Base-by-base conservation (phyloP, 228 moss, liverwort and hornwort genomes). In the Sphagnum fallax region DNA sequence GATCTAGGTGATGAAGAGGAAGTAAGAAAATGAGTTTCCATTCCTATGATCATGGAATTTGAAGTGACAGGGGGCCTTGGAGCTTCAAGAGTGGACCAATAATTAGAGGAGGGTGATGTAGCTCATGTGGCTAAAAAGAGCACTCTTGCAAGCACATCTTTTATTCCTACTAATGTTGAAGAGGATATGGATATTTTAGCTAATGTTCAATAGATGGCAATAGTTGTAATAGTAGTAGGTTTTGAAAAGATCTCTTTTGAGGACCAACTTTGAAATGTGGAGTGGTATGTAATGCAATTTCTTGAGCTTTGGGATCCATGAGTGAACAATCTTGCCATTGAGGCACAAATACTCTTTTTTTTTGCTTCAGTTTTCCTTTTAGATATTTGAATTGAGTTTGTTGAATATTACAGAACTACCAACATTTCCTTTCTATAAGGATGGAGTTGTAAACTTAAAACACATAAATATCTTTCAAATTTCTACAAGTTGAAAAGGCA, bases 121-220 rank as follows among this genome's bases (percentile, higher is more conserved):
- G 64, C 47, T 73, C 69, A 67, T 67, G 70, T 6, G 12, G 0
- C 67, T 14, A 88, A 91, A 51, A 88, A 87, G 4, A 48, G 53
- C 51, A 66, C 82, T 32, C 80, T 91, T 48, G 83, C 79, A n/a
- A 83, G 80, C 64, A 72, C 83, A 16, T 73, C 83, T 4, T 70
- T 89, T 62, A 78, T 90, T 52, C 71, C 84, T 47, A 71, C 78
- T 10, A 93, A 93, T 64, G 89, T 76, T 8, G 93, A 97, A 75
- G 91, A 97, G 70, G 93, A 93, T 63, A 93, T 93, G 84, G 97
- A 97, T 67, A 97, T 97, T 91, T 65, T 97, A 6, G 91, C 93
- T 47, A 91, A 97, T 80, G 93, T 93, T 16, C 89, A 88, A 69
- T 84, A 97, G 79, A 97, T 97, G 97, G 97, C 91, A 60, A 92